Percentiles rank a stretch among this genome's conserved stretches.
Conservation (phyloP, 345 rosid genomes). For the Nephelium lappaceum region DNA sequence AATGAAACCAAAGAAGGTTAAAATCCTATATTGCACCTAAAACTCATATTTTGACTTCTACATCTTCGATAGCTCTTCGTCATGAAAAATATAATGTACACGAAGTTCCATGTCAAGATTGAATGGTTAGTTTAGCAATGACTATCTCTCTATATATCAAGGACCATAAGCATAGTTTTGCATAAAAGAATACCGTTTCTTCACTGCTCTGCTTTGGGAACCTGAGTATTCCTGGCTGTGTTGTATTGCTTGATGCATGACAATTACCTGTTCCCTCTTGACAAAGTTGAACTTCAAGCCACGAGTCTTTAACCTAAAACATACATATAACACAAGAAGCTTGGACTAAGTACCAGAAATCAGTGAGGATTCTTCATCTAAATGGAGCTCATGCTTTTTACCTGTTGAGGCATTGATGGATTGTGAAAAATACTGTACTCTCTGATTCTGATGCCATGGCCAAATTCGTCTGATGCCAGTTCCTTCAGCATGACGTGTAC, state of each 20-base stretch:
- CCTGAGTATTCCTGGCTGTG: slow-evolving; percentile 52
- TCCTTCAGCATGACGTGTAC: slow-evolving; percentile 77
- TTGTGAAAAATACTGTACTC: slow-evolving; percentile 87
- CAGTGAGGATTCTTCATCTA: background rate
- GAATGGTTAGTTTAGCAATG: background rate
- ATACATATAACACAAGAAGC: slow-evolving; percentile 4
- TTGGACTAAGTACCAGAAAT: background rate
- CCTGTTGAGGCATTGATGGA: slow-evolving; percentile 77
- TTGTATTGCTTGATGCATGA: slow-evolving; percentile 50
- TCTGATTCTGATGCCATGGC: slow-evolving; percentile 74
- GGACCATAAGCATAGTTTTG: slow-evolving; percentile 1
- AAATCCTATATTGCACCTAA: too few relatives aligned
- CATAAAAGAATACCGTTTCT: slow-evolving; percentile 60
- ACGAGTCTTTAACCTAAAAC: slow-evolving; percentile 85
- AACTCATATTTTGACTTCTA: slow-evolving; percentile 3
- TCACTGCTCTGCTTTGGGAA: slow-evolving; percentile 84
- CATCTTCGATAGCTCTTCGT: background rate
- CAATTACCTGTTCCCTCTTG: slow-evolving; percentile 70
- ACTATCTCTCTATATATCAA: background rate
- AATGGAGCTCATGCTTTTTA: slow-evolving; percentile 29
- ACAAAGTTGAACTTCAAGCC: slow-evolving; percentile 92
- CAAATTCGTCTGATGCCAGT: slow-evolving; percentile 79
- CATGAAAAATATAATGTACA: background rate
- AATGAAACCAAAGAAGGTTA: background rate
- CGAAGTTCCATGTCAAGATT: background rate